A percentile compares a stretch with the other conserved stretches of the same genome.
Conservation (phyloP, 306 rosid genomes). For the Dalbergia oliveri region DNA sequence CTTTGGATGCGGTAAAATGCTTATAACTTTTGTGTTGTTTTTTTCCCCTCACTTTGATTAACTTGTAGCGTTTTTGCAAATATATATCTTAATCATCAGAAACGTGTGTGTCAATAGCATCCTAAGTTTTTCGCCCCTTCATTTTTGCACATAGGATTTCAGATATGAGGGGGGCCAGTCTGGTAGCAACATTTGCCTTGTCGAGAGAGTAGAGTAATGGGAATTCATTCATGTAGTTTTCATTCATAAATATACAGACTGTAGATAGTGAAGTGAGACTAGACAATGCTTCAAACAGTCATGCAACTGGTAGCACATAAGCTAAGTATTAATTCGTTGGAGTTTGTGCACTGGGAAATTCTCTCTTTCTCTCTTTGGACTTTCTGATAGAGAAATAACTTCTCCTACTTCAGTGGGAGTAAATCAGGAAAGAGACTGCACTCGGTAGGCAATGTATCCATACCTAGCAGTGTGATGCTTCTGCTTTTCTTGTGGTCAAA, state of each 20-base stretch:
- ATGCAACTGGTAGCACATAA: conserved; percentile 37
- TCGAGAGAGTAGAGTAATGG: conserved; percentile 42
- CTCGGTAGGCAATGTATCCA: neutral
- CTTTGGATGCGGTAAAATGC: conserved; percentile 47
- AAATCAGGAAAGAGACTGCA: conserved; percentile 18
- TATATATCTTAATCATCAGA: neutral
- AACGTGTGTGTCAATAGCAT: neutral
- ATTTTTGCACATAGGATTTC: conserved; percentile 17
- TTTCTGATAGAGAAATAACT: conserved; percentile 20
- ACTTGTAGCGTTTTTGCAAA: neutral
- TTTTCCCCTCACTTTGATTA: neutral
- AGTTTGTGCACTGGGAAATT: conserved; percentile 36
- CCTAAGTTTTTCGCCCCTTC: neutral
- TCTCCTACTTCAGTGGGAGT: conserved; percentile 49
- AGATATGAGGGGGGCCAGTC: conserved; percentile 47
- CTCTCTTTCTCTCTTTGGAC: neutral
- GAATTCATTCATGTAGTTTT: conserved; percentile 39
- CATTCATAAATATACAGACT: conserved; percentile 39
- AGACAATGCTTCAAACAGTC: conserved; percentile 45
- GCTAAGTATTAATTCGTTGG: conserved; percentile 39
- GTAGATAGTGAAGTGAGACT: conserved; percentile 29
- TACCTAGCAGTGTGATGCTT: neutral
- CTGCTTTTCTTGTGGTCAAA: neutral
- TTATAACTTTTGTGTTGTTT: conserved; percentile 11
- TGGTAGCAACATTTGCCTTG: conserved; percentile 41